Conservation (phyloP, 2,329 filamentous ascomycete genomes). For the Penicillium expansum region DNA sequence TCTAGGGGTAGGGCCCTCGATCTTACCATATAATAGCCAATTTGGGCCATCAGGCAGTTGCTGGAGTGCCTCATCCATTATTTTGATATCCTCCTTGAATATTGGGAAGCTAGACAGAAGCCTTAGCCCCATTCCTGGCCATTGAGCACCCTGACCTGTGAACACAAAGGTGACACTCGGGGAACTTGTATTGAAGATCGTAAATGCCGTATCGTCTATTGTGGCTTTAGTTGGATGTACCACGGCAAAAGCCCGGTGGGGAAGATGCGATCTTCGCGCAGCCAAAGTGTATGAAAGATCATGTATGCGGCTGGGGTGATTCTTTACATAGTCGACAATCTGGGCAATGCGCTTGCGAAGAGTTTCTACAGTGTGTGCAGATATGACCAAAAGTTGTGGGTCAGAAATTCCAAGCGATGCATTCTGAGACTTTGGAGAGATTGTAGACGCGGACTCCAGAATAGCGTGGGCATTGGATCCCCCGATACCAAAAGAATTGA, state of each 20-base stretch:
- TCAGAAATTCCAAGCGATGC: neutral
- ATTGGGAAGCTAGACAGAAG: conserved; percentile 21
- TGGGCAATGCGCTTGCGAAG: conserved; percentile 10
- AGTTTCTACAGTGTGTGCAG: conserved; percentile 12
- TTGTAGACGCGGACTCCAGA: conserved; percentile 11
- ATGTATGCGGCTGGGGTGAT: neutral
- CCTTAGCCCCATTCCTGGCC: conserved; percentile 32
- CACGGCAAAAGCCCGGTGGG: conserved; percentile 15
- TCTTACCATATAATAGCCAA: conserved; percentile 13
- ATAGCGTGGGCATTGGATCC: conserved; percentile 26
- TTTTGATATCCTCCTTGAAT: conserved; percentile 19
- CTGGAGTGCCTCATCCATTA: conserved; percentile 16
- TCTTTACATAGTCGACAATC: conserved; percentile 8
- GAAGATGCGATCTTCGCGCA: conserved; percentile 14
- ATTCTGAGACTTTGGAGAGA: neutral
- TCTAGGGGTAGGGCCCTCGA: neutral
- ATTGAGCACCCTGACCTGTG: conserved; percentile 41
- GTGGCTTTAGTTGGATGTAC: neutral
- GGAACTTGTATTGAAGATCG: neutral
- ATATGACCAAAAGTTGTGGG: conserved; percentile 14
- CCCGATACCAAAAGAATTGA: conserved; percentile 37
- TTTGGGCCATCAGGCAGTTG: neutral
- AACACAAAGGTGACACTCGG: conserved; percentile 29
- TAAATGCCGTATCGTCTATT: neutral
- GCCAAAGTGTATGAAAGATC: conserved; percentile 20